Evolutionary conservation across 1,284 basidiomycete genomes (phyloP).

Genomic region (Earliella scabrosa): DNA sequence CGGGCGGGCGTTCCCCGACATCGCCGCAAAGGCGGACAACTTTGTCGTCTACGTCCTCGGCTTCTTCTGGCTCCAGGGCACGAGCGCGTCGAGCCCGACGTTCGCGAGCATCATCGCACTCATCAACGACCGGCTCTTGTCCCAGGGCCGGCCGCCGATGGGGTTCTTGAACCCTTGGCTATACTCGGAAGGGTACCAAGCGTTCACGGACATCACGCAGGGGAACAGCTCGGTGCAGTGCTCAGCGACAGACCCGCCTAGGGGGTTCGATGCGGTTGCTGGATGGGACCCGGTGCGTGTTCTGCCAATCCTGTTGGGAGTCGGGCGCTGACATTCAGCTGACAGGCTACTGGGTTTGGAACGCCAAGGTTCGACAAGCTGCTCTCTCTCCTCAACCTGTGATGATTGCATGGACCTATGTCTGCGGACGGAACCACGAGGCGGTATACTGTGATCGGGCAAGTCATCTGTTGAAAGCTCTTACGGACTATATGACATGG

Average conservation of each 20-base stretch:
- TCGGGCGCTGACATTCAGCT: neutral
- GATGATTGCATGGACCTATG: neutral
- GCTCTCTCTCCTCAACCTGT: conserved; percentile 14
- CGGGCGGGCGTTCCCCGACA: conserved; percentile 39
- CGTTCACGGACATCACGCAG: conserved; percentile 30
- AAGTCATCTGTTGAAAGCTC: neutral
- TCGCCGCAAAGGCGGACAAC: conserved; percentile 33
- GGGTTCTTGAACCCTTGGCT: conserved; percentile 56
- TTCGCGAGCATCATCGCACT: conserved; percentile 56
- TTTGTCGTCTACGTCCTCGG: conserved; percentile 40
- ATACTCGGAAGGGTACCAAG: conserved; percentile 26
- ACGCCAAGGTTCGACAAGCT: conserved; percentile 20
- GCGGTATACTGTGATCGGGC: neutral
- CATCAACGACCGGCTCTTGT: conserved; percentile 54
- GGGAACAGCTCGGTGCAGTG: conserved; percentile 31
- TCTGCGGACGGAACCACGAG: too few species aligned
- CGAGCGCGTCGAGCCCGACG: conserved; percentile 53
- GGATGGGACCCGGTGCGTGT: conserved; percentile 47
- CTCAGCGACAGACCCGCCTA: conserved; percentile 35
- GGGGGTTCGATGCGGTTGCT: conserved; percentile 43
- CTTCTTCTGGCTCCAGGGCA: conserved; percentile 51
- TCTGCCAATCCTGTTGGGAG: neutral
- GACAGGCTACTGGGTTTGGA: conserved; percentile 17
- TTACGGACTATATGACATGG: neutral
- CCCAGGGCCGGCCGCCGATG: conserved; percentile 41